Evolutionary conservation across 768 basidiomycete species (phyloP), one percentile per base, ranked within the genome.

Genomic region (Russula ochroleuca): DNA sequence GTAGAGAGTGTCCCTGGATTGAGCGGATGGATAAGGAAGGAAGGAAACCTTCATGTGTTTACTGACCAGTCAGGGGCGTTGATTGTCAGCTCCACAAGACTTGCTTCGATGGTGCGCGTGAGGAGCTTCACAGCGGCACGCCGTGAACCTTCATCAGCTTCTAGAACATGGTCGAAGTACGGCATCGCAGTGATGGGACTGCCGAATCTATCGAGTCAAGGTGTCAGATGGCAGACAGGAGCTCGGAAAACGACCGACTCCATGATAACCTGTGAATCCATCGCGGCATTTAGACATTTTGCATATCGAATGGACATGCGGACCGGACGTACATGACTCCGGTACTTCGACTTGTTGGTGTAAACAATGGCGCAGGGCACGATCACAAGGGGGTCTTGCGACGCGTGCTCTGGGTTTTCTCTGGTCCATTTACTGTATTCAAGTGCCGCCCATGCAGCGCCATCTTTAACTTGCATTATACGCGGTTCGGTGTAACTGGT

Each of bases 21-120:
- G n/a, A 48, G 21, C 14, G 14, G 40, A 40, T n/a, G 15, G 37
- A 55, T 56, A 23, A 57, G 33, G 5, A n/a, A 13, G 31, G 59
- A 35, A 37, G 19, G 11, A 14, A 45, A 9, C 56, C 19, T 55
- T 15, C 54, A 63, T 28, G 43, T 51, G 35, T 38, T 23, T 5
- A 79, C 81, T 61, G 79, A 94, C 95, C 97, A 99, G 74, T 98
- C 92, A 37, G 91, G 87, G 14, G 94, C 91, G 72, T 99, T 98
- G 63, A 98, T 83, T 8, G 91, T 97, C 41, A 87, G 77, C 73
- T 84, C 83, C 25, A 86, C 73, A 65, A 99, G 77, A 70, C 85
- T 84, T 13, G 73, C 72, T 74, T 92, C 87, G 60, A 98, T 86
- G 28, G 78, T 75, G 61, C 81, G 83, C 31, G 95, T 95, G 62